phyloP scores from a whole-genome alignment of 2,329 filamentous ascomycete species.

The Alternaria hordeiaustralica region DNA sequence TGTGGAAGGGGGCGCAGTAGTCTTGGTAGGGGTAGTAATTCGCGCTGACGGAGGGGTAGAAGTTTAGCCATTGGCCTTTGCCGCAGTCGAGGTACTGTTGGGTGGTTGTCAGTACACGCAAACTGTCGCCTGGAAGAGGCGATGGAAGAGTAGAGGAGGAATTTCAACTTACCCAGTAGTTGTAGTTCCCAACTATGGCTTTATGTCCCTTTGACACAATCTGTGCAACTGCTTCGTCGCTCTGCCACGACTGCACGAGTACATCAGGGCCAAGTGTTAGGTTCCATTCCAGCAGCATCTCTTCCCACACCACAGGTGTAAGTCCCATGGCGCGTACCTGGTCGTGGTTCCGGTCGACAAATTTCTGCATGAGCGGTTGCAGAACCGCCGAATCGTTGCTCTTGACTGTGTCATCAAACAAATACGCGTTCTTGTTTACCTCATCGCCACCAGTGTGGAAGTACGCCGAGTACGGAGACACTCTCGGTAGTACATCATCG shows the following conservation, averaged over 20 bases:
- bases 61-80: slow-evolving; percentile 79
- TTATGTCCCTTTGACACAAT: slow-evolving; percentile 70
- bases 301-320: slow-evolving; percentile 84
- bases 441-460: slow-evolving; percentile 92
- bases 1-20: slow-evolving; percentile 82
- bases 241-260: slow-evolving; percentile 81
- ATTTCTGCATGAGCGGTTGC: slow-evolving; percentile 77
- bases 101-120: background rate
- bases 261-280: slow-evolving; percentile 73
- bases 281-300: slow-evolving; percentile 81
- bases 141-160: too few species aligned
- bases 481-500: slow-evolving; percentile 72
- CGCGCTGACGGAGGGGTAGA: slow-evolving; percentile 61
- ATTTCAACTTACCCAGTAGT: slow-evolving; percentile 78
- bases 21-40: slow-evolving; percentile 74
- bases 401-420: slow-evolving; percentile 71
- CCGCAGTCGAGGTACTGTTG: slow-evolving; percentile 81
- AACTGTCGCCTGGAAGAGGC: too few species aligned
- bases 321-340: slow-evolving; percentile 69
- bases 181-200: slow-evolving; percentile 76
- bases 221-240: slow-evolving; percentile 65
- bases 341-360: slow-evolving; percentile 73
- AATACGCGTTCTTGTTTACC: slow-evolving; percentile 77
- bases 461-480: slow-evolving; percentile 68
- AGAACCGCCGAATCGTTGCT: slow-evolving; percentile 71